Evolutionary conservation across 192 early-diverging fungal genomes (phyloP), one percentile per base, ranked within the genome.

Genomic region (Coemansia aciculifera): DNA sequence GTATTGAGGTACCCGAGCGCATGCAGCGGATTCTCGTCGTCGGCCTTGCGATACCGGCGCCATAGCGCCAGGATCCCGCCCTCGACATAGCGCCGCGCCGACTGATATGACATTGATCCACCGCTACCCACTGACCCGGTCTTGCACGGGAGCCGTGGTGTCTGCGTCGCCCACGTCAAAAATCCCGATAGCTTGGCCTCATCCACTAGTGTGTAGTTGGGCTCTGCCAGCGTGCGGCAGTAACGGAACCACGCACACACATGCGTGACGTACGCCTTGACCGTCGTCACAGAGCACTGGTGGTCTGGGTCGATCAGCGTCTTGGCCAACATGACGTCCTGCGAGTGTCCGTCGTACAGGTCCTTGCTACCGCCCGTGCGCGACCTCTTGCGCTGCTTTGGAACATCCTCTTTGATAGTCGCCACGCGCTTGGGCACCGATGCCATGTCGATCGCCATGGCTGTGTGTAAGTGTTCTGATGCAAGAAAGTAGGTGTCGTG

Each of bases 41-140:
- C 68, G 8, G 74, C 24, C 29, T 56, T 59, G 34, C 66, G 62
- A 65, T 82, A 82, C 36, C 79, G 74, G 40, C 79, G 74, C 79
- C 79, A 82, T 68, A 82, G 79, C 64, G 79, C 79, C 64, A 82
- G 68, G 49, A 82, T 77, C n/a, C 79, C 79, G 74, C 79, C 79
- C 62, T 82, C 79, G 39, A 82, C 79, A 59, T 82, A 82, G 42
- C 79, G 79, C 56, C 79, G 70, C 19, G 79, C 79, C 56, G 79
- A 82, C 74, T 82, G 79, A 64, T 82, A 82, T 29, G 79, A 82
- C 79, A 82, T 82, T 3, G 79, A 82, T 54, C 79, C 79, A 42
- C 79, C 79, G 39, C 42, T 46, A n/a, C 64, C 46, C 10, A 71
- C 68, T 0, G 68, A 66, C 15, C 71, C 74, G 7, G 71, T 77